Conservation (phyloP, 441 rosid species). For the Geranium incanum region DNA sequence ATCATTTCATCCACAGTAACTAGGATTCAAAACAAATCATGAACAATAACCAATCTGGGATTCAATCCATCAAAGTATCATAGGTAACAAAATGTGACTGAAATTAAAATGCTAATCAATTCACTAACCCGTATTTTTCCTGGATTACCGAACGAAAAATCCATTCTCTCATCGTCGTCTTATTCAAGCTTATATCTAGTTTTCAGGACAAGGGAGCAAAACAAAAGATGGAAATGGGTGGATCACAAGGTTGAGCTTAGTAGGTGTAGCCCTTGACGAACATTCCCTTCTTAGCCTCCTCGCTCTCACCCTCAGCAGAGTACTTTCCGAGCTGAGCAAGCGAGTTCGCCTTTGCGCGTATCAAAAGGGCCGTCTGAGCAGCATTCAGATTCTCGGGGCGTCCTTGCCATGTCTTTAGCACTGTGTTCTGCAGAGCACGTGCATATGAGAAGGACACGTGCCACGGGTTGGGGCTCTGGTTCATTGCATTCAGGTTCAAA, state of each 20-base stretch:
- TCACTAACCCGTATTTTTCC: too few relatives aligned
- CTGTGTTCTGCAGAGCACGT: conserved; percentile 93
- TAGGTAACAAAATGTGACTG: too few relatives aligned
- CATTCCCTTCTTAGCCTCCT: conserved; percentile 94
- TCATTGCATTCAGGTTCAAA: conserved; percentile 82
- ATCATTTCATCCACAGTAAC: too few relatives aligned
- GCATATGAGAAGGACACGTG: conserved; percentile 97
- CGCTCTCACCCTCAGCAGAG: conserved; percentile 75
- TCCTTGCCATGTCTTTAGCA: conserved; percentile 97
- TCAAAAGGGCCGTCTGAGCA: conserved; percentile 24
- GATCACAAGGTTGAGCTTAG: conserved; percentile 20
- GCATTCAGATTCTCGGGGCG: conserved; percentile 68
- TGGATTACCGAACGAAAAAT: too few relatives aligned
- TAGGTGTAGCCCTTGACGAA: conserved; percentile 95
- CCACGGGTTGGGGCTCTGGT: conserved; percentile 97
- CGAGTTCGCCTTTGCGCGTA: conserved; percentile 94
- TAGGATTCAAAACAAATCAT: too few relatives aligned
- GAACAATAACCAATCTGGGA: too few relatives aligned
- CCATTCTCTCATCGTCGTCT: too few relatives aligned
- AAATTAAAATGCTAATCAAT: too few relatives aligned
- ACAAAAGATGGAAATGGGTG: too few relatives aligned
- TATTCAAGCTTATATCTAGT: too few relatives aligned
- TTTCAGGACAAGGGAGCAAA: conserved; percentile 23
- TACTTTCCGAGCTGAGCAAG: conserved; percentile 92
- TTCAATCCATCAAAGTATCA: too few relatives aligned